Evolutionary conservation across 2,329 filamentous ascomycete genomes (phyloP).

Genomic region (Pseudopyricularia cyperi): DNA sequence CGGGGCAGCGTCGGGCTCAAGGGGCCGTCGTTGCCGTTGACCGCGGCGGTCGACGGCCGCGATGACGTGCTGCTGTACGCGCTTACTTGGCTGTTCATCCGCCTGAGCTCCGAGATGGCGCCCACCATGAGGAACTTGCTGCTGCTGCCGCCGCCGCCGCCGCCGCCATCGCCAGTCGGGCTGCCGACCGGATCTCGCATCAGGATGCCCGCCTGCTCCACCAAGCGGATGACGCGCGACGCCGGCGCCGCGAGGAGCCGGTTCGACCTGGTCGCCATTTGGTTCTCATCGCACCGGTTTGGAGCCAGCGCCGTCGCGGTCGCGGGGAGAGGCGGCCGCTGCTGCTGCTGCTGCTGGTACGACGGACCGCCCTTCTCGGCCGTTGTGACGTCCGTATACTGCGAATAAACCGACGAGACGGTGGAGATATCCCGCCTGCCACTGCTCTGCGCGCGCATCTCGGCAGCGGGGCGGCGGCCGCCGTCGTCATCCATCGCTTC

Average conservation of each 20-base stretch:
- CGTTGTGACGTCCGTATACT: background rate
- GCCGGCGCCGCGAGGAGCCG: background rate
- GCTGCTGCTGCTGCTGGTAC: background rate
- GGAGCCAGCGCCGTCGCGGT: background rate
- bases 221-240: background rate
- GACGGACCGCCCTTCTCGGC: background rate
- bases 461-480: conserved; percentile 2
- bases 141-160: background rate
- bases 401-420: conserved; percentile 2
- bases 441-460: conserved; percentile 1
- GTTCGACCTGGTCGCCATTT: background rate
- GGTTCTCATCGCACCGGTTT: background rate
- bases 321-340: background rate
- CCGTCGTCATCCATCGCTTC: too few species aligned
- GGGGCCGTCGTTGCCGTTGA: conserved; percentile 8
- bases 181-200: background rate
- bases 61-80: conserved; percentile 13
- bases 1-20: conserved; percentile 25
- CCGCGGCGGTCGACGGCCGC: conserved; percentile 4
- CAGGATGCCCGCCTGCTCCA: background rate
- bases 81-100: conserved; percentile 41
- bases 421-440: conserved; percentile 1
- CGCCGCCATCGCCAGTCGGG: background rate
- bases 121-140: conserved; percentile 16
- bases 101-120: conserved; percentile 37